Conservation (phyloP, 352 stramenopile species). For the Globisporangium barbulae region DNA sequence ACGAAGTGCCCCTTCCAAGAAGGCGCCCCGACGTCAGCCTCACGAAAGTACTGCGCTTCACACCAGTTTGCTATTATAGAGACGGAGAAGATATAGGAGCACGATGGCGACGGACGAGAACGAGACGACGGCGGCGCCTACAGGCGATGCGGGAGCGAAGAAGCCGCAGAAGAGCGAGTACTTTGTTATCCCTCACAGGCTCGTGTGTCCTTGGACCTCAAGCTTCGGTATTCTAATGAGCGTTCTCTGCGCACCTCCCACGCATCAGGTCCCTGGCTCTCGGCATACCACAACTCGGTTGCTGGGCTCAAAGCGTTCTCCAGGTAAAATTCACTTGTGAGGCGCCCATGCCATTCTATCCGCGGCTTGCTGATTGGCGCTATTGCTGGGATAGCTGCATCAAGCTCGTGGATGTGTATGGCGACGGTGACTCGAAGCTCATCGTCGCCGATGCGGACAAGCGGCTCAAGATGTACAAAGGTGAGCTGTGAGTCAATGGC, state of each 20-base stretch:
- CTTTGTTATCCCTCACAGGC: neutral
- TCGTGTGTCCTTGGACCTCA: neutral
- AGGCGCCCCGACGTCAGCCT: neutral
- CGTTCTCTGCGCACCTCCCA: neutral
- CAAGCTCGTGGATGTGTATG: conserved; percentile 77
- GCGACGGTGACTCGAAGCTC: conserved; percentile 80
- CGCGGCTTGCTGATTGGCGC: neutral
- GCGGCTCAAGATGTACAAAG: conserved; percentile 88
- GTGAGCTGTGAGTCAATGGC: conserved; percentile 13
- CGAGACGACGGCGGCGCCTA: neutral
- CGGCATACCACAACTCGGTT: conserved; percentile 89
- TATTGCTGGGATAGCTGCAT: conserved; percentile 38
- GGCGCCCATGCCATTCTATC: neutral
- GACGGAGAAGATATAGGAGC: neutral
- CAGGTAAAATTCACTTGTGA: conserved; percentile 21
- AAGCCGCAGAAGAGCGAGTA: conserved; percentile 19
- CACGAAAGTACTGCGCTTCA: neutral
- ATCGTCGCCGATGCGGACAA: conserved; percentile 77
- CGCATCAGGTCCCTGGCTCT: conserved; percentile 66
- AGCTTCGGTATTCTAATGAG: no score
- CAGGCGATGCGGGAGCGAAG: conserved; percentile 7
- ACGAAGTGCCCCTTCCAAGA: conserved; percentile 2
- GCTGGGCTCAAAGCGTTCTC: conserved; percentile 82
- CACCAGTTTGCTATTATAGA: neutral
- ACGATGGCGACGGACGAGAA: conserved; percentile 12